Conservation (phyloP, 2,329 filamentous ascomycete species). For the Cladorrhinum sp. region DNA sequence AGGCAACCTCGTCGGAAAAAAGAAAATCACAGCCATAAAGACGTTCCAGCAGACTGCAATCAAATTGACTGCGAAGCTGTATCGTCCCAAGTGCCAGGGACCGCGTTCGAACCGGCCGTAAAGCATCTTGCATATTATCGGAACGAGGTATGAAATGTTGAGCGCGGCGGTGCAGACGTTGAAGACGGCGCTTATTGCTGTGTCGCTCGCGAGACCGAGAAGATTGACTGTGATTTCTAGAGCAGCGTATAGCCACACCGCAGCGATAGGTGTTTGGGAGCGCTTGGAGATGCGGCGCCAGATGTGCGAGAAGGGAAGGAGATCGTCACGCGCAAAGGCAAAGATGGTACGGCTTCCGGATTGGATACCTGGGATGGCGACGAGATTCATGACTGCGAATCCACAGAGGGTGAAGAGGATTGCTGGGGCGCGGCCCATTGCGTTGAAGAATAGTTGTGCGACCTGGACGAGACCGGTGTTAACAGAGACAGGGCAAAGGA, state of each 20-base stretch:
- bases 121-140: conserved; percentile 48
- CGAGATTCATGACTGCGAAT: conserved; percentile 54
- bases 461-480: conserved; percentile 32
- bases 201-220: conserved; percentile 51
- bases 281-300: conserved; percentile 46
- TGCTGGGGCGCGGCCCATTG: conserved; percentile 50
- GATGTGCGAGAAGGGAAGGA: conserved; percentile 42
- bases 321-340: conserved; percentile 49
- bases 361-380: conserved; percentile 53
- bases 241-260: conserved; percentile 52
- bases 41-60: conserved; percentile 49
- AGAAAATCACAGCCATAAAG: conserved; percentile 50
- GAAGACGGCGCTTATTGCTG: conserved; percentile 49
- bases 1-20: conserved; percentile 45
- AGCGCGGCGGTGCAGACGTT: conserved; percentile 52
- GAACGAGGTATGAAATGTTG: conserved; percentile 51
- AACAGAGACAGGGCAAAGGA: conserved; percentile 17
- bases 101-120: conserved; percentile 47
- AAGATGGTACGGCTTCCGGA: conserved; percentile 49
- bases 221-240: conserved; percentile 53
- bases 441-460: conserved; percentile 55
- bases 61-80: conserved; percentile 38
- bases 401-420: conserved; percentile 53
- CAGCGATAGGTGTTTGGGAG: conserved; percentile 49
- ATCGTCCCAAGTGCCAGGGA: conserved; percentile 49